phyloP scores from a whole-genome alignment of 495 filamentous ascomycete genomes.

The Lasiosphaeris hirsuta region DNA sequence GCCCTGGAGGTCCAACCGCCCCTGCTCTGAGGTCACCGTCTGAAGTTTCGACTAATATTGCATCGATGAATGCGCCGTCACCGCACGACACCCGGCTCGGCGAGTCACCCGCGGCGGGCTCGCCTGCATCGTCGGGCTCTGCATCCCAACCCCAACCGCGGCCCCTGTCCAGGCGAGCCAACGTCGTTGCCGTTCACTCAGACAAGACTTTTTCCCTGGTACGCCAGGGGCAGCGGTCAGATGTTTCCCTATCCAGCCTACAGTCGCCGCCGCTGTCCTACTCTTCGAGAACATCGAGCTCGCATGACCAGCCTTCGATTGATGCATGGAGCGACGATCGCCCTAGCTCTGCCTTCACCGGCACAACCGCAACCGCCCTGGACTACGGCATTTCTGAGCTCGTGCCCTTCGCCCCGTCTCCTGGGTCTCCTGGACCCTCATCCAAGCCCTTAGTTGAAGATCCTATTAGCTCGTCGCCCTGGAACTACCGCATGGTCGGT shows the following conservation, averaged over 20 bases:
- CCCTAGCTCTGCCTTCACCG: slow-evolving; percentile 39
- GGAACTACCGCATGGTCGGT: slow-evolving; percentile 53
- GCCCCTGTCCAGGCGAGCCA: slow-evolving; percentile 37
- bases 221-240: slow-evolving; percentile 20
- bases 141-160: slow-evolving; percentile 21
- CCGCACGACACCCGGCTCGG: slow-evolving; percentile 12
- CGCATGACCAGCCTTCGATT: slow-evolving; percentile 45
- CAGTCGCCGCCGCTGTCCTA: slow-evolving; percentile 32
- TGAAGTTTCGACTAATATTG: slow-evolving; percentile 28
- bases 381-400: slow-evolving; percentile 38
- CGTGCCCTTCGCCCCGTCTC: slow-evolving; percentile 25
- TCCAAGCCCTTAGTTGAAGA: slow-evolving; percentile 41
- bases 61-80: slow-evolving; percentile 20
- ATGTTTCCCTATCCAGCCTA: slow-evolving; percentile 19
- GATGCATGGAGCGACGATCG: slow-evolving; percentile 45
- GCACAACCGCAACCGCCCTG: slow-evolving; percentile 36
- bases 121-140: slow-evolving; percentile 10
- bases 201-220: slow-evolving; percentile 50
- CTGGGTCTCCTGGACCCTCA: slow-evolving; percentile 30
- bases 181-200: slow-evolving; percentile 39
- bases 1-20: slow-evolving; percentile 24
- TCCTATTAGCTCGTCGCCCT: slow-evolving; percentile 41
- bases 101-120: slow-evolving; percentile 14
- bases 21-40: slow-evolving; percentile 34
- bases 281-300: slow-evolving; percentile 39